Evolutionary conservation across 345 rosid species (phyloP).

Genomic region (Euphorbia pulcherrima): DNA sequence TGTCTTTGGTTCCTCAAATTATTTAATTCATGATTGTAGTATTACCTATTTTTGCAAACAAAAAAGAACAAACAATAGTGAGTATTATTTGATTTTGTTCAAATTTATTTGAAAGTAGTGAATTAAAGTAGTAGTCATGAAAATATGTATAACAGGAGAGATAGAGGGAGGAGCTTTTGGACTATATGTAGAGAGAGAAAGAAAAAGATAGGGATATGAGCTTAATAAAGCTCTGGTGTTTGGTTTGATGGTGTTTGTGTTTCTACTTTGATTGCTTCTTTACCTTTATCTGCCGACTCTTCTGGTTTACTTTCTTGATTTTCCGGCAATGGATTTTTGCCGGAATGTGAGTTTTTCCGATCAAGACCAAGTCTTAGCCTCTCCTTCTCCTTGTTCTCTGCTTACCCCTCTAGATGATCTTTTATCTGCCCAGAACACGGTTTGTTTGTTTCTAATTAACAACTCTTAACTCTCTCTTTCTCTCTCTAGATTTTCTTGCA

Average conservation of each 20-base stretch:
- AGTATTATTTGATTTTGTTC: too few species aligned
- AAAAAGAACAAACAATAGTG: too few species aligned
- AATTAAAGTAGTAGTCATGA: too few species aligned
- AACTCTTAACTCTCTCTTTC: background rate
- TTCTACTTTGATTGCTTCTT: slow-evolving; percentile 16
- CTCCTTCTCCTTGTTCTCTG: slow-evolving; percentile 29
- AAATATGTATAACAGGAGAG: background rate
- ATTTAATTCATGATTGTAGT: too few species aligned
- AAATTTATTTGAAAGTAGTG: too few species aligned
- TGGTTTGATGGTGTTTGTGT: slow-evolving; percentile 8
- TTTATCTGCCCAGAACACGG: slow-evolving; percentile 42
- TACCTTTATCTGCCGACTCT: slow-evolving; percentile 48
- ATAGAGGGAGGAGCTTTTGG: background rate
- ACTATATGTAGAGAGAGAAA: background rate
- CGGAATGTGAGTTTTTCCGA: slow-evolving; percentile 34
- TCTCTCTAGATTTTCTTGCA: too few species aligned
- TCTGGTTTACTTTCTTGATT: background rate
- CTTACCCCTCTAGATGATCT: slow-evolving; percentile 36
- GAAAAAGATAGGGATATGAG: slow-evolving; percentile 7
- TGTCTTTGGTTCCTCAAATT: background rate
- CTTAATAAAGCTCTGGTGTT: slow-evolving; percentile 3
- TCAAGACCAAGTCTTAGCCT: slow-evolving; percentile 30
- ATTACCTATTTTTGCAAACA: background rate
- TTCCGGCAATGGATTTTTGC: slow-evolving; percentile 42
- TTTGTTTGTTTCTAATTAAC: slow-evolving; percentile 20